Percentiles rank a stretch among this genome's conserved stretches.
These are phyloP conservation scores for Lepiota brunneoincarnata DNA, from an alignment of 768 basidiomycete genomes.

Conservation along the genomic window DNA sequence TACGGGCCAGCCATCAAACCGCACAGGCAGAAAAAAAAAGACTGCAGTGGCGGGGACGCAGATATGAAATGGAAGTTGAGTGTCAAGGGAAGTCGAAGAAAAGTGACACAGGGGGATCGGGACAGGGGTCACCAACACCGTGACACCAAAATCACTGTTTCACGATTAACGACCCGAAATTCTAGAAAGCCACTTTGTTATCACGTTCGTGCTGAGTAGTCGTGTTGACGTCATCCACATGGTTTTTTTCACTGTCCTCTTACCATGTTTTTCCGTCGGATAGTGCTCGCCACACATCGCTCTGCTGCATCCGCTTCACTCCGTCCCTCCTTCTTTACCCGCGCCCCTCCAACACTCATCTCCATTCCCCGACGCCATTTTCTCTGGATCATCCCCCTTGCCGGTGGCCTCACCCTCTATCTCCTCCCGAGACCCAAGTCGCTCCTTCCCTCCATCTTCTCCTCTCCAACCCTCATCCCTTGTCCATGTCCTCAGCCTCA, in stretches of 20 bases:
- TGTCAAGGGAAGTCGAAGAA: conserved; percentile 5
- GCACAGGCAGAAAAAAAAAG: conserved; percentile 21
- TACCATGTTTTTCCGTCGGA: not conserved
- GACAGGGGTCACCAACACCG: conserved; percentile 23
- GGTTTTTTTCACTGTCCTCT: not conserved
- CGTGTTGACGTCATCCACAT: conserved; percentile 11
- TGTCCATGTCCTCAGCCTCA: conserved; percentile 23
- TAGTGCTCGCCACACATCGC: conserved; percentile 4
- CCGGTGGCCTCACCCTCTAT: conserved; percentile 53
- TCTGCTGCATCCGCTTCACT: conserved; percentile 15
- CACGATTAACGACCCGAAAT: conserved; percentile 15
- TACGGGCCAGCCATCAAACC: conserved; percentile 58
- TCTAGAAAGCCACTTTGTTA: not conserved
- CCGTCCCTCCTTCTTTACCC: conserved; percentile 33
- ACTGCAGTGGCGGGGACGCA: conserved; percentile 18
- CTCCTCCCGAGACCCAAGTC: conserved; percentile 41
- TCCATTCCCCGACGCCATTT: conserved; percentile 27
- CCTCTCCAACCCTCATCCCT: conserved; percentile 45
- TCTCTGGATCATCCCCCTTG: conserved; percentile 57
- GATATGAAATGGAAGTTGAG: conserved; percentile 12
- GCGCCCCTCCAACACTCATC: conserved; percentile 23
- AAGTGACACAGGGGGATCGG: conserved; percentile 13
- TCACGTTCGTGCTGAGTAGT: not conserved
- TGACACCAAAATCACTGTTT: conserved; percentile 25
- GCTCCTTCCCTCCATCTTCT: conserved; percentile 41